Evolutionary conservation across 2,329 filamentous ascomycete genomes (phyloP).

Genomic region (Lasiodiplodia citricola): DNA sequence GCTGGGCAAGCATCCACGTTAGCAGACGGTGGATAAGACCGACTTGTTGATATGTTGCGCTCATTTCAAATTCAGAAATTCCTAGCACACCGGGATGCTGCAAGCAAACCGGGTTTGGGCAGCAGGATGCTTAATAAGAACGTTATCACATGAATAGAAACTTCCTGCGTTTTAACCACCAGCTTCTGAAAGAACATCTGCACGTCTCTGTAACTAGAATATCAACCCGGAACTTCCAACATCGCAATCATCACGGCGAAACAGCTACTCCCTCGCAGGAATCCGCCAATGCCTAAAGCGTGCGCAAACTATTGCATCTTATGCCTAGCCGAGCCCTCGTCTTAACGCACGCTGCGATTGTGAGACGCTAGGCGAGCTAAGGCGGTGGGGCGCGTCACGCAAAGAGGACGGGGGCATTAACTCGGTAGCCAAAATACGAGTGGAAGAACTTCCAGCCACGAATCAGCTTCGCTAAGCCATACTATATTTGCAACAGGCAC

Average conservation of each 20-base stretch:
- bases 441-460: not conserved
- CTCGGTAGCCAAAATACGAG: not conserved
- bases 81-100: not conserved
- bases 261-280: not conserved
- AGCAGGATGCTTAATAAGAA: not conserved
- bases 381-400: not conserved
- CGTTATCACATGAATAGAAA: not conserved
- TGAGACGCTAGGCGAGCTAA: not conserved
- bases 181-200: not conserved
- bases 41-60: not conserved
- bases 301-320: not conserved
- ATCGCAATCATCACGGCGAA: slow-evolving; percentile 10
- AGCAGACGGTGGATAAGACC: not conserved
- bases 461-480: not conserved
- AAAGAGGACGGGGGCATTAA: not conserved
- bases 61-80: not conserved
- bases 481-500: not conserved
- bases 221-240: slow-evolving; percentile 6
- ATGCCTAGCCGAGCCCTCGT: slow-evolving; percentile 3
- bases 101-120: not conserved
- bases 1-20: not conserved
- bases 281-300: not conserved
- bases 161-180: not conserved
- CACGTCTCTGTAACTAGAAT: not conserved
- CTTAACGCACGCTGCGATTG: not conserved